Conservation (phyloP, 495 filamentous ascomycete species). For the Aspergillus haitiensis region DNA sequence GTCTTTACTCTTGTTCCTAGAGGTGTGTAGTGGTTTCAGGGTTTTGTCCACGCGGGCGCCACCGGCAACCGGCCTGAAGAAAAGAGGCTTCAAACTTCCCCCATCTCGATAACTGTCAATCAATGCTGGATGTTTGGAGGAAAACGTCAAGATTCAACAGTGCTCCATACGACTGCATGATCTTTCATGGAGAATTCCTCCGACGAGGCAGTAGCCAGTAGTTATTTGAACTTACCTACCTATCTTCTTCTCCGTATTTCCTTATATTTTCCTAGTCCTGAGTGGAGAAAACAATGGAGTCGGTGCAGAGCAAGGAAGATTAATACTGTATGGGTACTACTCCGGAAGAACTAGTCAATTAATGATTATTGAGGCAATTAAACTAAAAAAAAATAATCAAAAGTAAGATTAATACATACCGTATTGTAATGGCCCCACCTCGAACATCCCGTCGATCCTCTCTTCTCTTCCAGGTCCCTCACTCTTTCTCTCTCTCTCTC, state of each 20-base stretch:
- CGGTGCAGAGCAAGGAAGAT: too few species aligned
- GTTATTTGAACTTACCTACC: not conserved
- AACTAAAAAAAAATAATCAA: not conserved
- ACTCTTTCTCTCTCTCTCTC: conserved; percentile 16
- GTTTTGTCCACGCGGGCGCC: too few species aligned
- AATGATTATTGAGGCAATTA: not conserved
- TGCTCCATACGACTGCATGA: conserved; percentile 1
- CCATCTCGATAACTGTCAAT: not conserved
- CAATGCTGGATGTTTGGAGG: not conserved
- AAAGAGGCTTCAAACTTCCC: not conserved
- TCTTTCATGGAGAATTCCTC: not conserved
- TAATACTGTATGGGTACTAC: too few species aligned
- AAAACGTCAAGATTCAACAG: not conserved
- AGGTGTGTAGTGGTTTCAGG: too few species aligned
- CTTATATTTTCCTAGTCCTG: not conserved
- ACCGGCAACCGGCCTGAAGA: too few species aligned
- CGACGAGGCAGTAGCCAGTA: not conserved
- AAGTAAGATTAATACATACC: not conserved
- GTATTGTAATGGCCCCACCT: conserved; percentile 22
- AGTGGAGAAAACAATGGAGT: not conserved
- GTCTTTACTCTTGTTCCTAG: too few species aligned
- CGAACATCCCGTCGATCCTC: conserved; percentile 21
- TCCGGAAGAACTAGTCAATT: not conserved
- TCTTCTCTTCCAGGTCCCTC: not conserved
- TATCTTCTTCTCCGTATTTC: not conserved